A percentile compares a stretch with the other conserved stretches of the same genome.
Evolutionary conservation across 768 basidiomycete species (phyloP).

Genomic region (Lactarius deliciosus): DNA sequence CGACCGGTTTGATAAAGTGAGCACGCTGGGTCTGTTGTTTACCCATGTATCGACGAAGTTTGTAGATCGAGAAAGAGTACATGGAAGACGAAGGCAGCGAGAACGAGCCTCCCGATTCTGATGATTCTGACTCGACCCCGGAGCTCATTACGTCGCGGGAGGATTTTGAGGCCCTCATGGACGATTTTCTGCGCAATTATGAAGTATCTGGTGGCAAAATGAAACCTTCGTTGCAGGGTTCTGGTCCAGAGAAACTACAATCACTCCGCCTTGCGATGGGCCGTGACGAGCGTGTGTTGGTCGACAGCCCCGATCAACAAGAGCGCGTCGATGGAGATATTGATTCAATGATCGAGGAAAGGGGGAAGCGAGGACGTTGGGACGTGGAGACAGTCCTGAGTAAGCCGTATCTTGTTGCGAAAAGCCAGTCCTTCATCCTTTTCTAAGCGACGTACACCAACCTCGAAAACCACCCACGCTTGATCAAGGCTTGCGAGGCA

Average conservation of each 20-base stretch:
- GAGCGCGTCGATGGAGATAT: slow-evolving; percentile 45
- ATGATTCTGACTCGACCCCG: slow-evolving; percentile 61
- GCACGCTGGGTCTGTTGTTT: slow-evolving; percentile 27
- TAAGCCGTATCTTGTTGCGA: slow-evolving; percentile 43
- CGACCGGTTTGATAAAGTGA: slow-evolving; percentile 90
- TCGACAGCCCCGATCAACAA: slow-evolving; percentile 44
- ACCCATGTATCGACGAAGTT: slow-evolving; percentile 30
- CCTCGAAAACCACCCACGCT: slow-evolving; percentile 91
- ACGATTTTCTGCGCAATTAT: slow-evolving; percentile 90
- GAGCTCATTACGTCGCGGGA: slow-evolving; percentile 78
- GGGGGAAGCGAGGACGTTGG: slow-evolving; percentile 78
- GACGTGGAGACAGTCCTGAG: slow-evolving; percentile 96
- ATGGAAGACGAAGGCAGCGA: slow-evolving; percentile 54
- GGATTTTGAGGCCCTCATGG: slow-evolving; percentile 88
- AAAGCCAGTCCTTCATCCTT: slow-evolving; percentile 5
- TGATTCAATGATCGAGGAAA: slow-evolving; percentile 41
- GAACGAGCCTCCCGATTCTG: slow-evolving; percentile 40
- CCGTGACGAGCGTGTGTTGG: slow-evolving; percentile 57
- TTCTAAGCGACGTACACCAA: slow-evolving; percentile 89
- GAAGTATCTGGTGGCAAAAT: slow-evolving; percentile 89
- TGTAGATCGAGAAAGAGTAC: slow-evolving; percentile 81
- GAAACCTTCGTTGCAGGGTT: slow-evolving; percentile 71
- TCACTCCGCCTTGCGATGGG: slow-evolving; percentile 77
- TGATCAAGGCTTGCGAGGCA: slow-evolving; percentile 68
- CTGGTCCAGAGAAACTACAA: slow-evolving; percentile 74